phyloP scores from a whole-genome alignment of 176 grass and related monocot species.

The Hyparrhenia diplandra region DNA sequence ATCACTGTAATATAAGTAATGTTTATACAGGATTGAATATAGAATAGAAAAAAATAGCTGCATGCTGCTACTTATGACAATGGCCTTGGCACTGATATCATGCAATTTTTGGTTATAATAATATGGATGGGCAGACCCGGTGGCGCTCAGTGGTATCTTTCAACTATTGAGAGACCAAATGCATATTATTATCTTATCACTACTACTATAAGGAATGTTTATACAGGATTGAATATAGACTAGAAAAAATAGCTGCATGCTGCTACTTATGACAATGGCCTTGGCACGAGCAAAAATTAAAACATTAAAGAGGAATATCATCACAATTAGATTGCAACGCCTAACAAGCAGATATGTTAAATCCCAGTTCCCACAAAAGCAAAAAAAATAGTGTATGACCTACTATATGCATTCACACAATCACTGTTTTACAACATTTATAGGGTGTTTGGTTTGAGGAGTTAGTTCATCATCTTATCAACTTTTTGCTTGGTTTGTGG shows the following conservation, averaged over 20 bases:
- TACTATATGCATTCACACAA: not conserved
- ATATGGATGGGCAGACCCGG: too few relatives aligned
- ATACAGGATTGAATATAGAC: too few relatives aligned
- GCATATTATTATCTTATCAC: too few relatives aligned
- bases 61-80: too few relatives aligned
- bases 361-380: not conserved
- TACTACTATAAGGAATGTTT: too few relatives aligned
- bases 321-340: not conserved
- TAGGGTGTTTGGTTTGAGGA: not conserved
- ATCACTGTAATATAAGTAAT: not conserved
- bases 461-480: not conserved
- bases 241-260: too few relatives aligned
- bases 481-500: not conserved
- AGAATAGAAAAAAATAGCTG: too few relatives aligned
- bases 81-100: too few relatives aligned
- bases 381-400: constrained; percentile 1
- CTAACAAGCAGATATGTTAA: not conserved
- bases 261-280: too few relatives aligned
- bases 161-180: too few relatives aligned
- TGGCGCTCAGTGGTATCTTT: too few relatives aligned
- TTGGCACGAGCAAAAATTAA: not conserved
- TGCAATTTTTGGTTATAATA: too few relatives aligned
- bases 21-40: not conserved
- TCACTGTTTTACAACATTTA: not conserved
- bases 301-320: not conserved